Evolutionary conservation across 148 eudicot species (phyloP).

Genomic region (Amaranthus hypochondriacus): DNA sequence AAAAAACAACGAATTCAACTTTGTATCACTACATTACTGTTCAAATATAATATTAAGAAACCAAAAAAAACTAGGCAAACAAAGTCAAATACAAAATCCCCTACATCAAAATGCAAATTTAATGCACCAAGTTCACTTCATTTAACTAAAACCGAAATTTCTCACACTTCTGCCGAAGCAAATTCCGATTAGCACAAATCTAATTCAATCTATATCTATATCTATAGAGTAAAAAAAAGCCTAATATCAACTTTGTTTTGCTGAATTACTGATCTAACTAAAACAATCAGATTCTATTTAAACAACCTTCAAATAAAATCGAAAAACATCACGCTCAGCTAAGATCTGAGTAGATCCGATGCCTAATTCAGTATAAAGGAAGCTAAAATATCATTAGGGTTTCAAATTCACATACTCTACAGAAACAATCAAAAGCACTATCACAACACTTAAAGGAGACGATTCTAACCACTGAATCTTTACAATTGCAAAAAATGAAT

Average conservation of each 20-base stretch:
- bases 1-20: too few relatives aligned
- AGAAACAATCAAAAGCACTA: neutral
- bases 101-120: too few relatives aligned
- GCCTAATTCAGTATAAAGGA: neutral
- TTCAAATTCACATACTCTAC: neutral
- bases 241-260: neutral
- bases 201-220: too few relatives aligned
- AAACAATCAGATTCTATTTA: neutral
- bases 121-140: too few relatives aligned
- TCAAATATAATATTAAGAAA: too few relatives aligned
- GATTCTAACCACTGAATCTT: neutral
- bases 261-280: conserved; percentile 8
- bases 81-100: too few relatives aligned
- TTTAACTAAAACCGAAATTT: too few relatives aligned
- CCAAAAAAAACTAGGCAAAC: too few relatives aligned
- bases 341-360: conserved; percentile 45
- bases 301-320: neutral
- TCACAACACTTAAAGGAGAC: neutral
- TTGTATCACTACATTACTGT: too few relatives aligned
- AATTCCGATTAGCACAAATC: too few relatives aligned
- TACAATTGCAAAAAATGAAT: neutral
- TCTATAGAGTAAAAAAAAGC: neutral
- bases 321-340: neutral
- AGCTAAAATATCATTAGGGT: conserved; percentile 9
- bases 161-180: too few relatives aligned